Evolutionary conservation across 768 basidiomycete genomes (phyloP), one percentile per base, ranked within the genome.

Genomic region (Hericium coralloides): DNA sequence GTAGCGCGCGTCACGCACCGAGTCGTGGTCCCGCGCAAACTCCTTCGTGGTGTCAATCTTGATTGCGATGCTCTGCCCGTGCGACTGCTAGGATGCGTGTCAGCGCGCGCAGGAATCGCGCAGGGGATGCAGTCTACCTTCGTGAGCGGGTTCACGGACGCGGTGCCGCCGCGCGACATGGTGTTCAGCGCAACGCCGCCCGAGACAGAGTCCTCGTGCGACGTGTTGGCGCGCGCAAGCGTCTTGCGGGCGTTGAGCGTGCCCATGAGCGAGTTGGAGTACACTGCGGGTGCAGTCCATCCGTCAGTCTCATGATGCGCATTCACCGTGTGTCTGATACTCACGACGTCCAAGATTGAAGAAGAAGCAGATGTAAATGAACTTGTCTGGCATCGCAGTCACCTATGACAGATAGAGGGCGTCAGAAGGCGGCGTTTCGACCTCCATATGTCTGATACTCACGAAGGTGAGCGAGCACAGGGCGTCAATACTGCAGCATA

Each of bases 301-400:
- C n/a, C n/a, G n/a, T 23, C 17, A 41, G 31, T 18, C 17, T 12
- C 31, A 31, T 31, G 55, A 22, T 7, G 15, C 15, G 14, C 15
- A 7, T 4, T 9, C 0, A 22, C 17, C 43, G 20, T n/a, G 20
- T 14, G 43, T 45, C 4, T 31, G 54, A 17, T 4, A 55, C 61
- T 37, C 22, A 53, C 52, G 22, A 36, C 36, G 52, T 12, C 49
- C 49, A 17, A 50, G 22, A 23, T 25, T 36, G 49, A 50, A 50
- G 49, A 50, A 50, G 49, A 50, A 50, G 49, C 49, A 50, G 31
- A 50, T 50, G 17, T 50, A 50, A 17, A 50, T 50, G 49, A 50
- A 50, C 17, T 23, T 50, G 12, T 50, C 49, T 9, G 49, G 49
- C 43, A 45, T 45, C 8, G 49, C 49, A 36, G 49, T 23, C 49